These are phyloP conservation scores for Metarhizium brunneum DNA, from an alignment of 2,329 filamentous ascomycete species.

Conservation along the genomic window DNA sequence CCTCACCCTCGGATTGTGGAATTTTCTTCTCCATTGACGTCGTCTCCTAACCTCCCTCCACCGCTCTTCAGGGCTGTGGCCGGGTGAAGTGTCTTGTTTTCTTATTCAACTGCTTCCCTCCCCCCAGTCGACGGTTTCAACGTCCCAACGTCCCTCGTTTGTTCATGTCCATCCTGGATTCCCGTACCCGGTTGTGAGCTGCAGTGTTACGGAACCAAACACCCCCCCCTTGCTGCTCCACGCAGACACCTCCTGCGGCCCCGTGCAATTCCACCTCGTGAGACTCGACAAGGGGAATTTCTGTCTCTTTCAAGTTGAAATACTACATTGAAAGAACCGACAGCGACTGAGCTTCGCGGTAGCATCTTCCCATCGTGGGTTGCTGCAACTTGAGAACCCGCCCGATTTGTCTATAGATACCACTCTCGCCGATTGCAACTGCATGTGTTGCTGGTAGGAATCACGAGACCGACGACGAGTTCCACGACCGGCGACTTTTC, in stretches of 20 bases:
- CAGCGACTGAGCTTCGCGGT: not conserved
- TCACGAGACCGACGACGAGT: not conserved
- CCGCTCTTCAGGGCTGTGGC: conserved; percentile 2
- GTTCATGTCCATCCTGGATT: not conserved
- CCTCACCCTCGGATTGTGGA: conserved; percentile 3
- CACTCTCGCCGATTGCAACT: not conserved
- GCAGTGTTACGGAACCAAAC: not conserved
- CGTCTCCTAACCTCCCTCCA: conserved; percentile 2
- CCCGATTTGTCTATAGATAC: not conserved
- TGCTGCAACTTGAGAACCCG: not conserved
- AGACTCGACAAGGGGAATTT: not conserved
- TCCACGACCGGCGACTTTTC: not conserved
- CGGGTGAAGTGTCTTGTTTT: not conserved
- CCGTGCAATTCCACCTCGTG: not conserved
- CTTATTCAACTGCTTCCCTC: not conserved
- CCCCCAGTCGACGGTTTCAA: not conserved
- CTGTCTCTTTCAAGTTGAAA: not conserved
- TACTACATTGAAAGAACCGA: not conserved
- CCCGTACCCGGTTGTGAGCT: not conserved
- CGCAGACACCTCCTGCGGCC: not conserved
- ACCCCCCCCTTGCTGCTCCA: not conserved
- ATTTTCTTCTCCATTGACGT: conserved; percentile 3
- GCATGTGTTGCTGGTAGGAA: not conserved
- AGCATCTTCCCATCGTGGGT: not conserved
- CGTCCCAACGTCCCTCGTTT: not conserved